Conservation (phyloP, 2,329 filamentous ascomycete species). For the Aspergillus hiratsukae region DNA sequence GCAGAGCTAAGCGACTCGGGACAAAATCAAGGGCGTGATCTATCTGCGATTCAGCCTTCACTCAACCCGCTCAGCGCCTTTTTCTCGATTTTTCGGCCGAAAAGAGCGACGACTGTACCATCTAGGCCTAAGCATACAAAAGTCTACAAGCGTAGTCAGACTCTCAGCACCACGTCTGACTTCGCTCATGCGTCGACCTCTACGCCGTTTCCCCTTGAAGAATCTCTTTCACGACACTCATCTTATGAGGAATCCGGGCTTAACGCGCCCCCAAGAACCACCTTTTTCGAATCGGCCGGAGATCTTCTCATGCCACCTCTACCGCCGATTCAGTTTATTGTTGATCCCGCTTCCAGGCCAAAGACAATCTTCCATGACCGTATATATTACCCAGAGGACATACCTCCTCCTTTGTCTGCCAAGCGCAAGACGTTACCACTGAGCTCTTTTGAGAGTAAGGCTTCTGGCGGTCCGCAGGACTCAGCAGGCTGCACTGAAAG, state of each 20-base stretch:
- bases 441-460: conserved; percentile 16
- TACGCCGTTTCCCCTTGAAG: conserved; percentile 6
- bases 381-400: conserved; percentile 89
- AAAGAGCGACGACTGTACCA: conserved; percentile 46
- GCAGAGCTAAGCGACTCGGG: neutral
- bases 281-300: conserved; percentile 90
- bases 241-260: conserved; percentile 49
- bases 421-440: conserved; percentile 40
- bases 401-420: conserved; percentile 67
- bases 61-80: conserved; percentile 57
- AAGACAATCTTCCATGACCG: conserved; percentile 96
- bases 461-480: conserved; percentile 9
- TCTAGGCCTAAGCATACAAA: conserved; percentile 47
- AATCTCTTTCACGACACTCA: conserved; percentile 44
- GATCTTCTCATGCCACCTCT: conserved; percentile 88
- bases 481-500: conserved; percentile 9
- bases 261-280: conserved; percentile 78
- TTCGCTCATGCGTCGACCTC: conserved; percentile 8
- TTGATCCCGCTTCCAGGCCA: conserved; percentile 75
- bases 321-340: conserved; percentile 73
- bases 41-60: conserved; percentile 8
- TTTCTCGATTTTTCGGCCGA: conserved; percentile 69
- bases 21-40: conserved; percentile 12
- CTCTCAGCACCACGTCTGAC: conserved; percentile 44
- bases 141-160: conserved; percentile 76